Conservation (phyloP, 768 basidiomycete species). For the Kwoniella europaea region DNA sequence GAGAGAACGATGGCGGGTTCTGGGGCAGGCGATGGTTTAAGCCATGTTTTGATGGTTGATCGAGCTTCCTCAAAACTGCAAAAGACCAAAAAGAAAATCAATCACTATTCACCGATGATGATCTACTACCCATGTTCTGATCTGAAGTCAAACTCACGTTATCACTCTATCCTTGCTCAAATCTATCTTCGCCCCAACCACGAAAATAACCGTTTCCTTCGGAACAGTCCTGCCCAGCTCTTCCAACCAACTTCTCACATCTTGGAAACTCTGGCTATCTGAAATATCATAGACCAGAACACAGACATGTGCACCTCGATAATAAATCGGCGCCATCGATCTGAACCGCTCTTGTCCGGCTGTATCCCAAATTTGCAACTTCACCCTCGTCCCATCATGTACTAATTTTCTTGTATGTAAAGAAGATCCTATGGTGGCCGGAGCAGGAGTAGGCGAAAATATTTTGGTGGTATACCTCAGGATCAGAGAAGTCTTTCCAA, state of each 20-base stretch:
- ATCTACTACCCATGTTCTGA: not conserved
- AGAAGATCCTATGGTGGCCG: slow-evolving; percentile 48
- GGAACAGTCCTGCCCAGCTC: slow-evolving; percentile 48
- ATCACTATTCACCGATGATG: too few species aligned
- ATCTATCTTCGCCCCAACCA: slow-evolving; percentile 51
- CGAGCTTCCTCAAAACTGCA: slow-evolving; percentile 42
- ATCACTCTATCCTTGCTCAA: slow-evolving; percentile 35
- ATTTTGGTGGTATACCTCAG: slow-evolving; percentile 47
- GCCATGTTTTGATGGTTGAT: slow-evolving; percentile 35
- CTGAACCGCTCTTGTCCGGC: slow-evolving; percentile 56
- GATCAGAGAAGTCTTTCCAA: slow-evolving; percentile 56
- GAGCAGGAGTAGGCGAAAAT: slow-evolving; percentile 36
- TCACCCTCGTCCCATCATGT: slow-evolving; percentile 46
- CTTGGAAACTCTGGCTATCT: slow-evolving; percentile 46
- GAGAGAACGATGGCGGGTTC: slow-evolving; percentile 22
- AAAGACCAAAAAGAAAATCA: too few species aligned
- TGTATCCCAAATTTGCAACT: slow-evolving; percentile 57
- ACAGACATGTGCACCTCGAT: slow-evolving; percentile 53
- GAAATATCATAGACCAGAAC: slow-evolving; percentile 53
- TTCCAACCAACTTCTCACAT: slow-evolving; percentile 50
- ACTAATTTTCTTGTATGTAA: slow-evolving; percentile 53
- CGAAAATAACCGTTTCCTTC: slow-evolving; percentile 52
- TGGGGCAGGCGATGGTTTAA: slow-evolving; percentile 35
- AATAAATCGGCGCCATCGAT: slow-evolving; percentile 56
- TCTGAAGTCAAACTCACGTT: slow-evolving; percentile 28